Conservation (phyloP, 768 basidiomycete genomes). For the Pulveroboletus sp. region DNA sequence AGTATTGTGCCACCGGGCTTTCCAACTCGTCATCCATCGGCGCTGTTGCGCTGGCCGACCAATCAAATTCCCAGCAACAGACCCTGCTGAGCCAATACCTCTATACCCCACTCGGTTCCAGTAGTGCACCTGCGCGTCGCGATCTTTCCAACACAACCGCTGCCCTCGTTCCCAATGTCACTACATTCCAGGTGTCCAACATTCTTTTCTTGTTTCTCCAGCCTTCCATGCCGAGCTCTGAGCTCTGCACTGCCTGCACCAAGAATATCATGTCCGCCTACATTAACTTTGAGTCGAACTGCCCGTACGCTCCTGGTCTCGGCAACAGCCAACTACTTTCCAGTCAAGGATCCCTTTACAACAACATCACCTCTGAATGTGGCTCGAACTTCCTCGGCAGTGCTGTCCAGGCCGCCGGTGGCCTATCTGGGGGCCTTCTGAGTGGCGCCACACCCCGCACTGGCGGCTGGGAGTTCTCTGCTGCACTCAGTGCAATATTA, state of each 20-base stretch:
- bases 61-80: slow-evolving; percentile 8
- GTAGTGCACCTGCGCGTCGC: slow-evolving; percentile 23
- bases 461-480: slow-evolving; percentile 23
- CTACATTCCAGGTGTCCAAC: slow-evolving; percentile 53
- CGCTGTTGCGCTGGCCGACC: slow-evolving; percentile 9
- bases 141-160: slow-evolving; percentile 26
- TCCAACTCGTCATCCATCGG: slow-evolving; percentile 27
- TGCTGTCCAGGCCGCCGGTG: slow-evolving; percentile 66
- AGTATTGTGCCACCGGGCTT: slow-evolving; percentile 62
- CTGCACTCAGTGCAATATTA: slow-evolving; percentile 29
- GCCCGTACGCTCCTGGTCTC: slow-evolving; percentile 76
- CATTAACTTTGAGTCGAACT: slow-evolving; percentile 65
- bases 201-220: slow-evolving; percentile 78
- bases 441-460: slow-evolving; percentile 27
- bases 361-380: slow-evolving; percentile 56
- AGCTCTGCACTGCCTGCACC: slow-evolving; percentile 81
- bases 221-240: slow-evolving; percentile 39
- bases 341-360: slow-evolving; percentile 65
- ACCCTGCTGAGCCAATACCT: slow-evolving; percentile 23
- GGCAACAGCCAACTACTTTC: slow-evolving; percentile 56
- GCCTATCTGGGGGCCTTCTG: slow-evolving; percentile 37
- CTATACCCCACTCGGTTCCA: slow-evolving; percentile 12
- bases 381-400: slow-evolving; percentile 65
- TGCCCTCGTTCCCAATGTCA: slow-evolving; percentile 45
- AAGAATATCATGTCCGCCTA: slow-evolving; percentile 71